Percentiles rank a stretch among this genome's conserved stretches.
Evolutionary conservation across 2,329 filamentous ascomycete genomes (phyloP).

Genomic region (Lasiodiplodia sp.): DNA sequence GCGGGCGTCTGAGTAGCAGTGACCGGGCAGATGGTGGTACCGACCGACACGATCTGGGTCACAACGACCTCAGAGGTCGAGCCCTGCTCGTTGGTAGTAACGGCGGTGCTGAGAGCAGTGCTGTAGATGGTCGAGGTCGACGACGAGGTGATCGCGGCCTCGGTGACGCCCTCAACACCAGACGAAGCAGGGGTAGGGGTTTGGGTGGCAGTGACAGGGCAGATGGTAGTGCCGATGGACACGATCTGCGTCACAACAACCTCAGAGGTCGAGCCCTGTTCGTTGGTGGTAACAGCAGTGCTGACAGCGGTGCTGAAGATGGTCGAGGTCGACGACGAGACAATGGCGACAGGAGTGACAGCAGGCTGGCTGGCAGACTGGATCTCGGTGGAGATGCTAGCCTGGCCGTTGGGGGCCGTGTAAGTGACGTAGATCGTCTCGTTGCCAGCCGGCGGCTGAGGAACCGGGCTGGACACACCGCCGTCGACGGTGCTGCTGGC

Average conservation of each 20-base stretch:
- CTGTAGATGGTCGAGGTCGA: conserved; percentile 27
- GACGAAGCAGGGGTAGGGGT: conserved; percentile 15
- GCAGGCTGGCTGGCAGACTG: neutral
- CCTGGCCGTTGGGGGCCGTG: conserved; percentile 7
- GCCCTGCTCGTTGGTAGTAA: conserved; percentile 5
- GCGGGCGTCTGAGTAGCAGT: conserved; percentile 30
- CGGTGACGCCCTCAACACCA: neutral
- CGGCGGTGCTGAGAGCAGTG: neutral
- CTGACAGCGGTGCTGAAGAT: conserved; percentile 17
- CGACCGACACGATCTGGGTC: conserved; percentile 12
- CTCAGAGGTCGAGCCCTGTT: conserved; percentile 20
- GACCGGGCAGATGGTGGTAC: conserved; percentile 32
- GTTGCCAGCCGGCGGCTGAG: conserved; percentile 14
- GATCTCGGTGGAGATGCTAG: conserved; percentile 16
- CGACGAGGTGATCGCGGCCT: neutral
- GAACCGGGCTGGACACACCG: neutral
- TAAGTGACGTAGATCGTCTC: conserved; percentile 14
- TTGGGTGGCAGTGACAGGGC: conserved; percentile 25
- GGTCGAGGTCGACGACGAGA: conserved; percentile 51
- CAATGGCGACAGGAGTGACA: neutral
- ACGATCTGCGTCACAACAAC: conserved; percentile 19
- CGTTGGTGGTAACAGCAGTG: neutral
- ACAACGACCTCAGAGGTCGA: conserved; percentile 30
- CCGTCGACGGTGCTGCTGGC: conserved; percentile 4
- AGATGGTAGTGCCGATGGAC: conserved; percentile 51